These are phyloP conservation scores for Aureobasidium musti DNA, from an alignment of 2,329 filamentous ascomycete species.

Conservation along the genomic window DNA sequence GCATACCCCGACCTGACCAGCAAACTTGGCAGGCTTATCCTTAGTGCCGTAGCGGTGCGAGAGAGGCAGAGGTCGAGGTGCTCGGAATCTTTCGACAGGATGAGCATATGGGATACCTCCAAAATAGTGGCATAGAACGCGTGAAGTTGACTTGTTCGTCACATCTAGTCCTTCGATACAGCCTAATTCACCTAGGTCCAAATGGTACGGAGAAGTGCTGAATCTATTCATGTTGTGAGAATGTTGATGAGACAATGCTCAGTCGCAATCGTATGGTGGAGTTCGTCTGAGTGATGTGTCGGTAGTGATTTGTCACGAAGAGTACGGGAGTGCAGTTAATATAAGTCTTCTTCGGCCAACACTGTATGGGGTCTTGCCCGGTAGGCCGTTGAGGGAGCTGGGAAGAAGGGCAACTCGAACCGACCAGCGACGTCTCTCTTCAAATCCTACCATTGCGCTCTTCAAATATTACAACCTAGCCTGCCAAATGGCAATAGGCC, in stretches of 20 bases:
- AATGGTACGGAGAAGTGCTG: constrained; percentile 37
- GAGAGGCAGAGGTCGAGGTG: constrained; percentile 50
- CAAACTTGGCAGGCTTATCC: constrained; percentile 51
- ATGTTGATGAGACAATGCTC: not conserved
- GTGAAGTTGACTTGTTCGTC: constrained; percentile 36
- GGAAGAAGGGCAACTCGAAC: not conserved
- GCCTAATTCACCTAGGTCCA: constrained; percentile 50
- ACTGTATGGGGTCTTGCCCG: constrained; percentile 5
- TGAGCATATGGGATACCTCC: constrained; percentile 59
- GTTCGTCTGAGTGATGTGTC: too few relatives aligned
- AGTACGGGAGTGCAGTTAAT: not conserved
- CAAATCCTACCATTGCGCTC: not conserved
- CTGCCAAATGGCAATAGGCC: too few relatives aligned
- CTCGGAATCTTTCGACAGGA: constrained; percentile 54
- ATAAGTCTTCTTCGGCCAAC: constrained; percentile 2
- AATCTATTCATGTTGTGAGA: constrained; percentile 26
- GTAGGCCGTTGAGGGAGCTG: not conserved
- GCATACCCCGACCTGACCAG: constrained; percentile 48
- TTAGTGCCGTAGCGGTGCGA: constrained; percentile 56
- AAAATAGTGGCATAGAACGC: constrained; percentile 52
- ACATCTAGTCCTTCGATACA: constrained; percentile 55
- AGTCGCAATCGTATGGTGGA: too few relatives aligned
- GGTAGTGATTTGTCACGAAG: not conserved
- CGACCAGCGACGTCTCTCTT: not conserved
- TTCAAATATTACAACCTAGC: not conserved